Conservation (phyloP, 768 basidiomycete species). For the Cystoderma amianthinum region DNA sequence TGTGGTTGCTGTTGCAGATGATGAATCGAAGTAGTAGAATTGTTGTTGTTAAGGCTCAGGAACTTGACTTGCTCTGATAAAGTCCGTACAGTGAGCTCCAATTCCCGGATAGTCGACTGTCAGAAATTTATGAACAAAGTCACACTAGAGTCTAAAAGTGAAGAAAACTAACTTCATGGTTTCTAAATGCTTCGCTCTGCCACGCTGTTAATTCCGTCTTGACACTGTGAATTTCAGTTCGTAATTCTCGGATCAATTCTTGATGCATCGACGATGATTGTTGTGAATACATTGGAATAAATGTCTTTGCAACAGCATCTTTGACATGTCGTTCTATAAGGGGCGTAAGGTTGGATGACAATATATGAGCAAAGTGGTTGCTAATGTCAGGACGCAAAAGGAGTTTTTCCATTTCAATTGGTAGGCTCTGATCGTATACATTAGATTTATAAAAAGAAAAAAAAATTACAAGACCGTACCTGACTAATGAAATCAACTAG, state of each 20-base stretch:
- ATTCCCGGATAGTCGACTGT: slow-evolving; percentile 70
- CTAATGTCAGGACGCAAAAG: slow-evolving; percentile 73
- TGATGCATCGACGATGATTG: slow-evolving; percentile 76
- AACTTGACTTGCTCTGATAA: slow-evolving; percentile 82
- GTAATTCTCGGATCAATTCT: slow-evolving; percentile 69
- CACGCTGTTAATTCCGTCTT: slow-evolving; percentile 77
- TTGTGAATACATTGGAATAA: slow-evolving; percentile 72
- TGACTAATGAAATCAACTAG: slow-evolving; percentile 68
- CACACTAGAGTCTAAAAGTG: not conserved
- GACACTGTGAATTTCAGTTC: slow-evolving; percentile 65
- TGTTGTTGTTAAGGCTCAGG: slow-evolving; percentile 55
- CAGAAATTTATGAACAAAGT: no score
- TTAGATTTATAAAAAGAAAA: slow-evolving; percentile 6
- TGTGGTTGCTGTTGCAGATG: slow-evolving; percentile 35
- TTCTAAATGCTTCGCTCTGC: slow-evolving; percentile 74
- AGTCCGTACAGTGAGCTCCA: slow-evolving; percentile 70
- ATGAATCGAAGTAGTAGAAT: slow-evolving; percentile 27
- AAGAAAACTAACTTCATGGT: slow-evolving; percentile 61
- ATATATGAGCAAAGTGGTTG: slow-evolving; percentile 66
- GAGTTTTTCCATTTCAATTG: slow-evolving; percentile 73
- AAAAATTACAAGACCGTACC: slow-evolving; percentile 32
- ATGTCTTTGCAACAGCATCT: slow-evolving; percentile 64
- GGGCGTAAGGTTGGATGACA: slow-evolving; percentile 68
- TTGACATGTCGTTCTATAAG: slow-evolving; percentile 78
- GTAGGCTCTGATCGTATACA: slow-evolving; percentile 49